These are phyloP conservation scores for Meyerozyma sp. DNA, from an alignment of 1,139 yeast genomes.

Conservation along the genomic window DNA sequence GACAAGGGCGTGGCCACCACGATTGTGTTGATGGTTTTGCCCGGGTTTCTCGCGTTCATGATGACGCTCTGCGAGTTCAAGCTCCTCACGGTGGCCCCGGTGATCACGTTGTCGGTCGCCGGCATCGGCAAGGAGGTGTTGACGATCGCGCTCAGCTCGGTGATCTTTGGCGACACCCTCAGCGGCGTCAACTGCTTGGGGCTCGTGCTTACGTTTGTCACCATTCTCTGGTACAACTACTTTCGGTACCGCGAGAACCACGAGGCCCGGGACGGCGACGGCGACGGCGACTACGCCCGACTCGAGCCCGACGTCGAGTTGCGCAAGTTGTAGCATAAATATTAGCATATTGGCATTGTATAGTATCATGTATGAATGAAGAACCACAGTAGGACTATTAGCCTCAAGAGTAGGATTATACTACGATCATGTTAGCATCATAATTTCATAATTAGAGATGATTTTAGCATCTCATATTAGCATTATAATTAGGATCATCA, in stretches of 20 bases:
- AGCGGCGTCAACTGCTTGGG: conserved; percentile 71
- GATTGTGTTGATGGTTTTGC: conserved; percentile 56
- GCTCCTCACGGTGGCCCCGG: conserved; percentile 75
- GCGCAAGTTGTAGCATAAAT: neutral
- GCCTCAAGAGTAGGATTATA: no score
- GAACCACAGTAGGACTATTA: no score
- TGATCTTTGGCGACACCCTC: conserved; percentile 71
- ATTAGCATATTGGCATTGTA: no score
- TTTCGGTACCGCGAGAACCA: conserved; percentile 39
- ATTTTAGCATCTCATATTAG: no score
- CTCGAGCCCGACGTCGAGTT: conserved; percentile 3
- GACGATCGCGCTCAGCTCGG: conserved; percentile 66
- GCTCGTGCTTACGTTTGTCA: conserved; percentile 64
- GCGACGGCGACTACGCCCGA: conserved; percentile 9
- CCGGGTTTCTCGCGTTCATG: conserved; percentile 82
- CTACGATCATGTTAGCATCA: no score
- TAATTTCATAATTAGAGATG: no score
- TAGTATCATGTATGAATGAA: no score
- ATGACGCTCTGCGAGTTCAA: conserved; percentile 90
- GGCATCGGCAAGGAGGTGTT: conserved; percentile 90
- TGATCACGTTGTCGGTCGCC: conserved; percentile 80
- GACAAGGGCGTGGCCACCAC: conserved; percentile 52
- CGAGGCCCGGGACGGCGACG: neutral
- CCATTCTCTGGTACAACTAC: conserved; percentile 77
- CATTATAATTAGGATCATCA: no score